A percentile compares a stretch with the other conserved stretches of the same genome.
Evolutionary conservation across 169 alveolate genomes (phyloP).

Genomic region (Plasmodium blacklocki): DNA sequence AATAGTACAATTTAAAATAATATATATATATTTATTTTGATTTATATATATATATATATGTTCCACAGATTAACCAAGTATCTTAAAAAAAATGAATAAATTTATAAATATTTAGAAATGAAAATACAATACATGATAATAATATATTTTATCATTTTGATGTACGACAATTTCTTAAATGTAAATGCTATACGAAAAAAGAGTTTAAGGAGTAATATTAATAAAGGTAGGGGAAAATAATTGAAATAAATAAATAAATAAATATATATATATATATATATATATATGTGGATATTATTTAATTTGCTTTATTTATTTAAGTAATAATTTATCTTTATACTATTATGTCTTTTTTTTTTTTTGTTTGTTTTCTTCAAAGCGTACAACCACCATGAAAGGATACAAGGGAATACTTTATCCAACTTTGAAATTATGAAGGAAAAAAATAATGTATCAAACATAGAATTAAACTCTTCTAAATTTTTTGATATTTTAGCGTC

Average conservation of each 20-base stretch:
- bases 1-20: neutral
- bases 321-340: neutral
- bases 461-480: conserved; percentile 45
- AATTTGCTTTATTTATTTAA: neutral
- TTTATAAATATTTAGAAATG: no score
- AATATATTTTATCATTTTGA: conserved; percentile 35
- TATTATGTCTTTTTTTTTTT: conserved; percentile 3
- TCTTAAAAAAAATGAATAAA: conserved; percentile 27
- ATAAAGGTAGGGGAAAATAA: conserved; percentile 27
- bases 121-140: conserved; percentile 5
- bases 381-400: conserved; percentile 10
- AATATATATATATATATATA: neutral
- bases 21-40: neutral
- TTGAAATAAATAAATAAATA: neutral
- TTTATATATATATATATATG: conserved; percentile 5
- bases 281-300: neutral
- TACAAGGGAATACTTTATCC: conserved; percentile 11
- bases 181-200: conserved; percentile 34
- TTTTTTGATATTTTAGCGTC: conserved; percentile 35
- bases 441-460: conserved; percentile 42
- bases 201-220: conserved; percentile 23
- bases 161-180: conserved; percentile 10
- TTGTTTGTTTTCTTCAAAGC: conserved; percentile 16
- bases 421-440: conserved; percentile 70
- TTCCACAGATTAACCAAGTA: conserved; percentile 15